phyloP scores from a whole-genome alignment of 805 yeast genomes.

The Kazachstania kunashirensis region DNA sequence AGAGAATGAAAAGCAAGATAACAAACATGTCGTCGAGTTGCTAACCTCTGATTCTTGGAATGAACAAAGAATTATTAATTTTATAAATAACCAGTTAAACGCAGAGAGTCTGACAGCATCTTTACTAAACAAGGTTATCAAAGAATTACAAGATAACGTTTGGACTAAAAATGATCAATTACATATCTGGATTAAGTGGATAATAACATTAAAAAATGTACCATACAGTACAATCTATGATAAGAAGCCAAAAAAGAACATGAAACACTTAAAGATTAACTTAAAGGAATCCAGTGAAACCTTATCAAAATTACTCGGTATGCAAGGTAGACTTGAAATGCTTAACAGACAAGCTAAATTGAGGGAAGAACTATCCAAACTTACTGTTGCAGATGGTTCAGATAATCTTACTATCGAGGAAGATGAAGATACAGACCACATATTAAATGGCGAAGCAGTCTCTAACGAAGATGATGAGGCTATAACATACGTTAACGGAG shows the following conservation, averaged over 20 bases:
- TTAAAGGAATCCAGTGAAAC: slow-evolving; percentile 46
- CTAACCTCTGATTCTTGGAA: slow-evolving; percentile 21
- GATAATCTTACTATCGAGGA: slow-evolving; percentile 22
- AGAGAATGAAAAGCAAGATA: slow-evolving; percentile 18
- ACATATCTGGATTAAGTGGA: slow-evolving; percentile 71
- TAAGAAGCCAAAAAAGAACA: slow-evolving; percentile 29
- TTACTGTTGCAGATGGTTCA: slow-evolving; percentile 26
- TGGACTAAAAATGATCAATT: slow-evolving; percentile 18
- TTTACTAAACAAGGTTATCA: slow-evolving; percentile 40
- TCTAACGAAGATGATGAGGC: slow-evolving; percentile 31
- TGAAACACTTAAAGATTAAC: slow-evolving; percentile 49
- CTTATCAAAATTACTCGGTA: slow-evolving; percentile 61
- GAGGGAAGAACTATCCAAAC: slow-evolving; percentile 42
- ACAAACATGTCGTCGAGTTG: slow-evolving; percentile 20
- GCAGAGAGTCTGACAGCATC: slow-evolving; percentile 33
- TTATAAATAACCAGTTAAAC: slow-evolving; percentile 32
- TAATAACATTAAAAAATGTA: slow-evolving; percentile 57
- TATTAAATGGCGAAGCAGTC: slow-evolving; percentile 31
- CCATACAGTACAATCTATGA: slow-evolving; percentile 24
- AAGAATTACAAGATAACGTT: slow-evolving; percentile 33
- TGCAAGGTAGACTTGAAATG: slow-evolving; percentile 80
- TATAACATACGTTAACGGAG: slow-evolving; percentile 34
- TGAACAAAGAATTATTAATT: slow-evolving; percentile 21
- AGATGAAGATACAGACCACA: slow-evolving; percentile 3
- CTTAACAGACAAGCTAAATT: slow-evolving; percentile 65